These are phyloP conservation scores for Psilocybe cyanescens DNA, from an alignment of 768 basidiomycete genomes.

Conservation along the genomic window DNA sequence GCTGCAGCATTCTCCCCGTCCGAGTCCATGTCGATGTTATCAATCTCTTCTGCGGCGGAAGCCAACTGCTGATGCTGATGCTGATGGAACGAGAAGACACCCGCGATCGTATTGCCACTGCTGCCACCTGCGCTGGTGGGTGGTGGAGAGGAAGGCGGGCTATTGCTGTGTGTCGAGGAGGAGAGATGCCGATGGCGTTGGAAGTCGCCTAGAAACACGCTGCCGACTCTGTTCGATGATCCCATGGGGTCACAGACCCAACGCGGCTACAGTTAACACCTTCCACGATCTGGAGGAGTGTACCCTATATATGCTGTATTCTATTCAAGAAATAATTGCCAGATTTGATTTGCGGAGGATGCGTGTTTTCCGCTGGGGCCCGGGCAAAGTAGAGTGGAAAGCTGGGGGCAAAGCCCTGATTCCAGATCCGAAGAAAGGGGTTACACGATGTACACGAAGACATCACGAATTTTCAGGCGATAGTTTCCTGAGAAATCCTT, in stretches of 20 bases:
- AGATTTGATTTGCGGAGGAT: neutral
- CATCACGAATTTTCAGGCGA: neutral
- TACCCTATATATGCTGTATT: neutral
- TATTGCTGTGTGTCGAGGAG: conserved; percentile 49
- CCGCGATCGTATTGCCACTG: conserved; percentile 34
- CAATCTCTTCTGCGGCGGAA: conserved; percentile 18
- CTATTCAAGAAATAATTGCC: neutral
- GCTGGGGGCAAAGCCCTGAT: neutral
- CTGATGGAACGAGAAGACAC: conserved; percentile 31
- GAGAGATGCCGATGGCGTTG: conserved; percentile 67
- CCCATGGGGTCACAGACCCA: conserved; percentile 9
- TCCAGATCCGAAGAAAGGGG: neutral
- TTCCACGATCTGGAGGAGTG: neutral
- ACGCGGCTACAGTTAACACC: neutral
- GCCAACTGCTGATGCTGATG: conserved; percentile 25
- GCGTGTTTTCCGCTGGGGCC: neutral
- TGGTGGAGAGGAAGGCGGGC: conserved; percentile 46
- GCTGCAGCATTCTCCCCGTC: conserved; percentile 7
- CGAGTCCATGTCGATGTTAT: conserved; percentile 22
- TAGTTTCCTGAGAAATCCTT: neutral
- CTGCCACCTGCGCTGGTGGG: conserved; percentile 32
- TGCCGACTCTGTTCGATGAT: conserved; percentile 53
- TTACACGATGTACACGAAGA: neutral
- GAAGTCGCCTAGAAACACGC: conserved; percentile 81
- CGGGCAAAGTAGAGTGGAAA: neutral